These are phyloP conservation scores for Pythium insidiosum DNA, from an alignment of 352 stramenopile species.

Conservation along the genomic window DNA sequence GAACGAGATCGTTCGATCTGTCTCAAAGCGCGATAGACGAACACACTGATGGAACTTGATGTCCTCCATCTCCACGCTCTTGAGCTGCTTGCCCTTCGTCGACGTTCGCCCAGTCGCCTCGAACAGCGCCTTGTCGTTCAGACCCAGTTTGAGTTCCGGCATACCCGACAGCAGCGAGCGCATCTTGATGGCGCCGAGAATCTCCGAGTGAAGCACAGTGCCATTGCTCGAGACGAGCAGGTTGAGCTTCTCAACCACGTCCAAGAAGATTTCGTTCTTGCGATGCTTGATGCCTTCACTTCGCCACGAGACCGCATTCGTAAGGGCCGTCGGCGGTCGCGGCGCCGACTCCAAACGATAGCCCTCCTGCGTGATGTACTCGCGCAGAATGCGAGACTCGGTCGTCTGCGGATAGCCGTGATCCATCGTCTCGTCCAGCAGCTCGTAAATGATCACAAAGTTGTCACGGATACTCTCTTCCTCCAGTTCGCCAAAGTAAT, in stretches of 20 bases:
- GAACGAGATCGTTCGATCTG: conserved; percentile 99
- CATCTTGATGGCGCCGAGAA: conserved; percentile 97
- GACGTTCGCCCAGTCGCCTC: conserved; percentile 90
- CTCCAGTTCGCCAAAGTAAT: conserved; percentile 99
- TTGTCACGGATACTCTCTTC: conserved; percentile 99
- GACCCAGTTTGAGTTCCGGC: conserved; percentile 98
- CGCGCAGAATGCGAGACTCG: conserved; percentile 79
- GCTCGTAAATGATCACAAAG: conserved; percentile 99
- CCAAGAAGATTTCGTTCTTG: conserved; percentile 99
- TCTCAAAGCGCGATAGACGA: conserved; percentile 97
- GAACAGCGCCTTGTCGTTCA: conserved; percentile 99
- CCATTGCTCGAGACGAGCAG: conserved; percentile 95
- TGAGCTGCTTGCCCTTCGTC: conserved; percentile 87
- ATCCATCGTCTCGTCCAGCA: too few species aligned
- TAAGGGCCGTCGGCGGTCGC: conserved; percentile 93
- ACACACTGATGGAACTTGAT: conserved; percentile 99
- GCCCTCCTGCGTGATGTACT: conserved; percentile 98
- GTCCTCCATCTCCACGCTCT: conserved; percentile 97
- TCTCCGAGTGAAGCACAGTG: conserved; percentile 97
- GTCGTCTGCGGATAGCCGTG: conserved; percentile 96
- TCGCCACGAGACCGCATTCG: conserved; percentile 98
- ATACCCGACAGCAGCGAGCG: conserved; percentile 98
- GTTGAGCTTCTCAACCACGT: conserved; percentile 99
- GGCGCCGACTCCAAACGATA: conserved; percentile 91
- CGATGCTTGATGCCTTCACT: conserved; percentile 99